These are phyloP conservation scores for Trichoderma afroharzianum DNA, from an alignment of 2,329 filamentous ascomycete species.

Conservation along the genomic window DNA sequence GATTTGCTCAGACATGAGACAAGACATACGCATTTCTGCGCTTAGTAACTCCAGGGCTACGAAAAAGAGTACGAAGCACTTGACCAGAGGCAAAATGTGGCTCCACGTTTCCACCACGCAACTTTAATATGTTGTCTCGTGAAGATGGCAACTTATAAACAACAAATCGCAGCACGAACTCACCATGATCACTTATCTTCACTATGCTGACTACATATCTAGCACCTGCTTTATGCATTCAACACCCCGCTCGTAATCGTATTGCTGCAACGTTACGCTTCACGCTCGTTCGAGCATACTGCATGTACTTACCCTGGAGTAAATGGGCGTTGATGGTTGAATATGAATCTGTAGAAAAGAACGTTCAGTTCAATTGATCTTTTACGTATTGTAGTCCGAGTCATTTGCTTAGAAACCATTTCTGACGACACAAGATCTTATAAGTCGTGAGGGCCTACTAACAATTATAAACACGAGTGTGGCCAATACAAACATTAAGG, in stretches of 20 bases:
- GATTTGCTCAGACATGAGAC: not conserved
- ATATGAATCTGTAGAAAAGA: not conserved
- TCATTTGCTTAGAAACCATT: rapidly evolving
- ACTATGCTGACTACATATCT: not conserved
- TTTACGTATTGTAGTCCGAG: not conserved
- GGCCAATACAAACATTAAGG: not conserved
- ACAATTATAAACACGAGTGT: not conserved
- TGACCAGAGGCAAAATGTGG: not conserved
- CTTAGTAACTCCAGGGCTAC: not conserved
- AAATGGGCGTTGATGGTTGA: not conserved
- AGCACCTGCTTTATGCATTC: not conserved
- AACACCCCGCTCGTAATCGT: not conserved
- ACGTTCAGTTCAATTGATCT: not conserved
- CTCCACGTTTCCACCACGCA: not conserved
- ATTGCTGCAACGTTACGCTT: not conserved
- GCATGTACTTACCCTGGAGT: not conserved
- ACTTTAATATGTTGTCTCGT: not conserved
- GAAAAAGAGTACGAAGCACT: not conserved
- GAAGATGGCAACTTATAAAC: not conserved
- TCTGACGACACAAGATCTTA: not conserved
- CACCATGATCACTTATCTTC: not conserved
- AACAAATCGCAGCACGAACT: not conserved
- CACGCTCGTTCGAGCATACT: not conserved
- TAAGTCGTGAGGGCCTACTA: not conserved
- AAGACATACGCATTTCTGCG: not conserved